These are phyloP conservation scores for Peniophora sp. DNA, from an alignment of 1,284 basidiomycete genomes.

Conservation along the genomic window DNA sequence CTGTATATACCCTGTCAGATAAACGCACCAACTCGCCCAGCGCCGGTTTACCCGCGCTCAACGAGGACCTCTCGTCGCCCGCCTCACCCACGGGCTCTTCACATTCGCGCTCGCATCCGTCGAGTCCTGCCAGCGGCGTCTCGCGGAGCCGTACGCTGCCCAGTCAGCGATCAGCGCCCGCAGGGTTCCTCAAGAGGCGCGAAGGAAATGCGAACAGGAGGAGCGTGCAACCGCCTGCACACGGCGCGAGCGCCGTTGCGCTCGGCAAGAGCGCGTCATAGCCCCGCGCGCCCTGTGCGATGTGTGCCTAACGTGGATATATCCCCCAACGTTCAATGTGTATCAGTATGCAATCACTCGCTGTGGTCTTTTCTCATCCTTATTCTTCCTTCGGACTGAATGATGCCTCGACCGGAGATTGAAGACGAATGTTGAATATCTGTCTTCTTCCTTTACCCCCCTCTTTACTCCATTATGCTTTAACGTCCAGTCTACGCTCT, in stretches of 20 bases:
- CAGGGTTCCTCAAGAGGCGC: constrained; percentile 7
- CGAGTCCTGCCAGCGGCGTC: constrained; percentile 1
- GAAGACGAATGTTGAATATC: too few relatives aligned
- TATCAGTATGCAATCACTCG: too few relatives aligned
- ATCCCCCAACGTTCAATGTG: too few relatives aligned
- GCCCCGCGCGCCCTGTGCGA: too few relatives aligned
- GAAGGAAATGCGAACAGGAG: constrained; percentile 10
- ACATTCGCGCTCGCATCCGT: background rate
- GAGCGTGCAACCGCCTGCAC: background rate
- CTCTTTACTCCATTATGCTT: background rate
- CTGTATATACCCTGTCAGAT: background rate
- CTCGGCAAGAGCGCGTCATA: background rate
- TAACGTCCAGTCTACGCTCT: too few relatives aligned
- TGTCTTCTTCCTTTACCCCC: background rate
- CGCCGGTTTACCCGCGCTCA: constrained; percentile 1
- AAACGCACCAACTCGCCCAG: constrained; percentile 4
- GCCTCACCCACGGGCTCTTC: too few relatives aligned
- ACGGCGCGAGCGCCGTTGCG: background rate
- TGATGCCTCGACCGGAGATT: background rate
- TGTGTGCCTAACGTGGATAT: too few relatives aligned
- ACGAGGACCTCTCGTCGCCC: too few relatives aligned
- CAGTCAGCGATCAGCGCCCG: constrained; percentile 5
- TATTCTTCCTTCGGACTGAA: background rate
- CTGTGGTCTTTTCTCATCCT: background rate
- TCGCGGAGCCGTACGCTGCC: constrained; percentile 12